Evolutionary conservation across 225 moss, liverwort and hornwort species (phyloP).

Genomic region (Antitrichia curtipendula): DNA sequence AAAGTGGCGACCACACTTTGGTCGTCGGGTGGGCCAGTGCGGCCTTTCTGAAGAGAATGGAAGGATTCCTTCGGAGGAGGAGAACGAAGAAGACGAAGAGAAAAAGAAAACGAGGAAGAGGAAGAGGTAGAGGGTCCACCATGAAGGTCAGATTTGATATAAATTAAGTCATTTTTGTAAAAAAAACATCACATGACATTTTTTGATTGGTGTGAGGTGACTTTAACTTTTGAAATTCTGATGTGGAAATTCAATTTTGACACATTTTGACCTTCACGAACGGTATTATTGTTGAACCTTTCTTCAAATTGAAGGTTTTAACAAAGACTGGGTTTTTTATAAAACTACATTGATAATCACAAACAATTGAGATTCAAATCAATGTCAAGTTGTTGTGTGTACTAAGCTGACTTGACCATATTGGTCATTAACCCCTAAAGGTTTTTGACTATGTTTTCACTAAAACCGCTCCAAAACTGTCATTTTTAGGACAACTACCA

Average conservation of each 20-base stretch:
- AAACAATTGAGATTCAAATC: not conserved
- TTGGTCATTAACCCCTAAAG: fast-evolving
- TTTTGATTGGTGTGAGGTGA: not conserved
- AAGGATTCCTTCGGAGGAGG: not conserved
- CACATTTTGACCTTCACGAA: fast-evolving
- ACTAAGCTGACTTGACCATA: too few species aligned
- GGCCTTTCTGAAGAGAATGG: not conserved
- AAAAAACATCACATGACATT: not conserved
- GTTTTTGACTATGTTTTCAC: too few species aligned
- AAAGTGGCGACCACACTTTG: not conserved
- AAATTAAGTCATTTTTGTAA: not conserved
- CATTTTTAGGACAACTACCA: too few species aligned
- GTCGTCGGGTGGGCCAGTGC: not conserved
- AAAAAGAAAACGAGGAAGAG: not conserved
- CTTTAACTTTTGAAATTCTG: fast-evolving
- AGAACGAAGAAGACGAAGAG: not conserved
- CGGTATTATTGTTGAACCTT: not conserved
- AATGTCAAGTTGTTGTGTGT: not conserved
- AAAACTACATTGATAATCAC: not conserved
- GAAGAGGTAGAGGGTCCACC: too few species aligned
- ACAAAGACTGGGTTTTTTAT: not conserved
- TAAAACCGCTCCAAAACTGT: too few species aligned
- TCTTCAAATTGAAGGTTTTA: not conserved
- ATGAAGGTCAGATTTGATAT: not conserved
- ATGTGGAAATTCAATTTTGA: not conserved